phyloP scores from a whole-genome alignment of 1,284 basidiomycete genomes.

The Coniophora puteana region DNA sequence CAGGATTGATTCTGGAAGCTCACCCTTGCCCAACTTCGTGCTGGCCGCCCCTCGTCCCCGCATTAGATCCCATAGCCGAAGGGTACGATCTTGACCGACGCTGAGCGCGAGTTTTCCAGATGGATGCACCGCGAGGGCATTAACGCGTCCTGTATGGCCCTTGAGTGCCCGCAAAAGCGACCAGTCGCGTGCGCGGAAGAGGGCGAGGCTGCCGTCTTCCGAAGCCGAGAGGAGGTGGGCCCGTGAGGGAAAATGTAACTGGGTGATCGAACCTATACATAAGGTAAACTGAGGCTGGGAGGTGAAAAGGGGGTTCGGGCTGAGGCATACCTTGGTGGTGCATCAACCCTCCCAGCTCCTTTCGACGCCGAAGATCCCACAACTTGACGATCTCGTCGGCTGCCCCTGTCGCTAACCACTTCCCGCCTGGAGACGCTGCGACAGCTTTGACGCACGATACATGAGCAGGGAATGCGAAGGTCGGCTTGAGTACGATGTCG shows the following conservation, averaged over 20 bases:
- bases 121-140: slow-evolving; percentile 88
- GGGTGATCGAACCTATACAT: slow-evolving; percentile 79
- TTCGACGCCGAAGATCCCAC: slow-evolving; percentile 90
- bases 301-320: neutral
- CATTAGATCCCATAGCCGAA: slow-evolving; percentile 99
- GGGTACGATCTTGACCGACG: slow-evolving; percentile 86
- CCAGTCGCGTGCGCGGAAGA: slow-evolving; percentile 95
- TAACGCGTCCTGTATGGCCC: slow-evolving; percentile 92
- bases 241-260: slow-evolving; percentile 82
- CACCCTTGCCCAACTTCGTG: slow-evolving; percentile 84
- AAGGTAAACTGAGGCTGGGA: slow-evolving; percentile 3
- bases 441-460: slow-evolving; percentile 90
- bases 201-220: slow-evolving; percentile 84
- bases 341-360: slow-evolving; percentile 91
- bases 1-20: neutral
- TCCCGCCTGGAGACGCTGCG: slow-evolving; percentile 85
- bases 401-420: slow-evolving; percentile 94
- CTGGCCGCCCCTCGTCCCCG: slow-evolving; percentile 87
- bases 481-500: slow-evolving; percentile 63
- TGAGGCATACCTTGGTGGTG: slow-evolving; percentile 80
- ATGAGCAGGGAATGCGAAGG: slow-evolving; percentile 97
- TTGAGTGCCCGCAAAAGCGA: slow-evolving; percentile 82
- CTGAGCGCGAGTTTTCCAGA: slow-evolving; percentile 88
- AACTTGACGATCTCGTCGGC: slow-evolving; percentile 95
- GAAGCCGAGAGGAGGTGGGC: slow-evolving; percentile 89